Evolutionary conservation across 805 yeast species (phyloP).

Genomic region (Grigorovia humatica): DNA sequence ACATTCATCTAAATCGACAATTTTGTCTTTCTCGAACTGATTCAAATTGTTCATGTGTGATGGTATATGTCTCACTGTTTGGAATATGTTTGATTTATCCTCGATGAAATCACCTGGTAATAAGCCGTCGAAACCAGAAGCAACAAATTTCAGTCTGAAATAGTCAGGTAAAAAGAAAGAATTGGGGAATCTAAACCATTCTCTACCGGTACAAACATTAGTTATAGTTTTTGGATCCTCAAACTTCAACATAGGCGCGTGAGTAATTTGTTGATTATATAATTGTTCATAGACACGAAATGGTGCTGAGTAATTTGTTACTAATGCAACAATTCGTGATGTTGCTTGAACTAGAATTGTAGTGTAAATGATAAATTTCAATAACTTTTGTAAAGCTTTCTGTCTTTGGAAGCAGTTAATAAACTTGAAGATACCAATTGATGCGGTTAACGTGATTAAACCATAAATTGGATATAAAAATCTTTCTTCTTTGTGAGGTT

Average conservation of each 20-base stretch:
- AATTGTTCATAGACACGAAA: conserved; percentile 41
- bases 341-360: conserved; percentile 26
- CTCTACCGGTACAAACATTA: conserved; percentile 83
- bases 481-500: conserved; percentile 91
- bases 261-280: conserved; percentile 10
- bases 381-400: conserved; percentile 3
- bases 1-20: conserved; percentile 43
- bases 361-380: conserved; percentile 12
- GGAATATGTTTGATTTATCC: conserved; percentile 16
- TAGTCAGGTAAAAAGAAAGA: conserved; percentile 69
- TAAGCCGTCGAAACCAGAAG: conserved; percentile 75
- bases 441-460: conserved; percentile 51
- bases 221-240: conserved; percentile 13
- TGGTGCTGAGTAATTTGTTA: conserved; percentile 65
- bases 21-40: conserved; percentile 48
- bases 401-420: conserved; percentile 8
- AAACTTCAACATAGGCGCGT: neutral
- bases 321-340: conserved; percentile 50
- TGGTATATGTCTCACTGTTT: conserved; percentile 42
- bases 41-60: conserved; percentile 67
- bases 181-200: conserved; percentile 89
- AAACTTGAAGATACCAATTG: conserved; percentile 33
- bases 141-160: conserved; percentile 54
- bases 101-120: conserved; percentile 81
- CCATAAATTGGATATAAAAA: conserved; percentile 80